Conservation (phyloP, 176 grass and related monocot species). For the Melocanna baccifera region DNA sequence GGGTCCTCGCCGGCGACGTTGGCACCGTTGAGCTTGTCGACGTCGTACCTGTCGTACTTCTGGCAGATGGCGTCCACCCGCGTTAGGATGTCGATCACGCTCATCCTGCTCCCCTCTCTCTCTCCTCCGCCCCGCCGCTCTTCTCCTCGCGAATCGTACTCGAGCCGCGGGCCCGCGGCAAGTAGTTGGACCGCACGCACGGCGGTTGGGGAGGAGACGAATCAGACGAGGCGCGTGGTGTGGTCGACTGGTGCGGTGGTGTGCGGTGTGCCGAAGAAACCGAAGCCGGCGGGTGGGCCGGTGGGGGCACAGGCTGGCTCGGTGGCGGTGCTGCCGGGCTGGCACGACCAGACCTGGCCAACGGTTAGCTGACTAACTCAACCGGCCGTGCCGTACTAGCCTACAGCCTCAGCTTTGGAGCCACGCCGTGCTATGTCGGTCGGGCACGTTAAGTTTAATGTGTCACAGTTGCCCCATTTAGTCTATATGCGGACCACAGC, state of each 20-base stretch:
- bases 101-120: not conserved
- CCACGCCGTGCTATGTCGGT: too few species aligned
- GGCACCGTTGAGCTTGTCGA: conserved; percentile 73
- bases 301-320: not conserved
- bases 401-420: too few species aligned
- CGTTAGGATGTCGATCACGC: conserved; percentile 54
- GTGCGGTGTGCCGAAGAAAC: not conserved
- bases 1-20: conserved; percentile 94
- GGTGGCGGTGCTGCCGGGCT: too few species aligned
- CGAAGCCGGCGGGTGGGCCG: not conserved
- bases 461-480: too few species aligned
- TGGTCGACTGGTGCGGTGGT: not conserved
- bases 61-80: conserved; percentile 64
- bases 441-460: too few species aligned
- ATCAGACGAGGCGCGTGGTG: not conserved
- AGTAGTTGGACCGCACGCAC: not conserved
- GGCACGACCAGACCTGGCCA: not conserved
- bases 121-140: not conserved
- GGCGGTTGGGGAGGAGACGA: not conserved
- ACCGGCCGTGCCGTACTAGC: too few species aligned
- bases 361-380: too few species aligned
- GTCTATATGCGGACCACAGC: too few species aligned
- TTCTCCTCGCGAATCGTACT: not conserved
- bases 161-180: not conserved
- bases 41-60: conserved; percentile 98